Percentiles rank a stretch among this genome's conserved stretches.
Evolutionary conservation across 352 stramenopile genomes (phyloP).

Genomic region (Plasmopara muralis): DNA sequence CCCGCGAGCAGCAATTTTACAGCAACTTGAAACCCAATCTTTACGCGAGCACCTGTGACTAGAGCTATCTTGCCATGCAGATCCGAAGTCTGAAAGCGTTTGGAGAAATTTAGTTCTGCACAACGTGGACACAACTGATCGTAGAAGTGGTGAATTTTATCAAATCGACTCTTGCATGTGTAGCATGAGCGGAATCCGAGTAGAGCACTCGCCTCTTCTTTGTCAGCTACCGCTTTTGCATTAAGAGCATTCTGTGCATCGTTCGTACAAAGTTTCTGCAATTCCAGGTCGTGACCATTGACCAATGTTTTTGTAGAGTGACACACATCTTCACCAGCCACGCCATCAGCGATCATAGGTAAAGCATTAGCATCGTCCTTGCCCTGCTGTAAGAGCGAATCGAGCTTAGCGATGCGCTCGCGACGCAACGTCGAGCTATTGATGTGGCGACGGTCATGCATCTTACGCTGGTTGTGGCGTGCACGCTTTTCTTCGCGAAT

Average conservation of each 20-base stretch:
- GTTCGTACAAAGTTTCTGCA: conserved; percentile 58
- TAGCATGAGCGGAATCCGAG: conserved; percentile 93
- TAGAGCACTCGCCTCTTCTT: conserved; percentile 53
- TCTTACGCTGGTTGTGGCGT: conserved; percentile 76
- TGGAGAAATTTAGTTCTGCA: conserved; percentile 88
- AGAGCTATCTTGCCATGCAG: conserved; percentile 88
- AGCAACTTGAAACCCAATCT: conserved; percentile 95
- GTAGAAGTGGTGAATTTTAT: conserved; percentile 95
- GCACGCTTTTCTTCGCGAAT: conserved; percentile 80
- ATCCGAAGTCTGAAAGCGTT: conserved; percentile 89
- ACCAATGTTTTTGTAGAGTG: conserved; percentile 35
- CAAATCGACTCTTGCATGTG: conserved; percentile 92
- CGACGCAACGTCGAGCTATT: conserved; percentile 86
- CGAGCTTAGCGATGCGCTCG: conserved; percentile 88
- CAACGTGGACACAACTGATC: conserved; percentile 55
- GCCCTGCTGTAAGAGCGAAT: conserved; percentile 83
- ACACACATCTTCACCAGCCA: conserved; percentile 57
- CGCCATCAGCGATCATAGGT: conserved; percentile 90
- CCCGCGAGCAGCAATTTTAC: conserved; percentile 92
- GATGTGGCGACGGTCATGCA: conserved; percentile 92
- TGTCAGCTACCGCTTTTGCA: conserved; percentile 39
- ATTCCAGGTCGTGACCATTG: conserved; percentile 18
- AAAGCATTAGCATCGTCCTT: conserved; percentile 41
- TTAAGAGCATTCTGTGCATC: conserved; percentile 43
- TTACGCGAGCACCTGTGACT: conserved; percentile 93